These are phyloP conservation scores for Haplosporangium gracile DNA, from an alignment of 192 early-diverging fungal species.

Conservation along the genomic window DNA sequence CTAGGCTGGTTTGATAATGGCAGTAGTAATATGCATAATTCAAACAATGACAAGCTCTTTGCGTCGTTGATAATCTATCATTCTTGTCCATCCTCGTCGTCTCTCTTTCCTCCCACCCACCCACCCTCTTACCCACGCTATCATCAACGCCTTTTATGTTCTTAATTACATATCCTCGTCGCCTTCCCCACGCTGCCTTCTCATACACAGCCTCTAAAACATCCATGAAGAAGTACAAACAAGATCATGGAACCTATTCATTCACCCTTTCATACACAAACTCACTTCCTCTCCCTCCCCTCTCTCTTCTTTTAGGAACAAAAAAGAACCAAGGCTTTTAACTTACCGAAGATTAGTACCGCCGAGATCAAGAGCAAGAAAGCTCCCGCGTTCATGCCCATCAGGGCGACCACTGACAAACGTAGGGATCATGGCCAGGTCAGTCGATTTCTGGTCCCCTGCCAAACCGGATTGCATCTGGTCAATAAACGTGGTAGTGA, in stretches of 20 bases:
- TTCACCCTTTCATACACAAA: background rate
- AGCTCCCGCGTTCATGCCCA: conserved; percentile 88
- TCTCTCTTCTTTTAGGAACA: background rate
- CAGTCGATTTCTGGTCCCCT: conserved; percentile 27
- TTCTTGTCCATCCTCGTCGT: background rate
- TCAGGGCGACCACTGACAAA: conserved; percentile 86
- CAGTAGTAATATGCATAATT: background rate
- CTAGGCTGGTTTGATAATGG: background rate
- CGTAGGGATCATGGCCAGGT: conserved; percentile 88
- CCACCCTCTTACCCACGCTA: background rate
- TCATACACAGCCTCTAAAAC: no score
- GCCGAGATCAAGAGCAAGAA: conserved; percentile 95
- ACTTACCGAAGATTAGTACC: conserved; percentile 91
- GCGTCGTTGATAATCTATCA: background rate
- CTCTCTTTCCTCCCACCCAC: no score
- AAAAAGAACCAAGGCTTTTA: background rate
- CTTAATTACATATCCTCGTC: no score
- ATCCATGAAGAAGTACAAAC: background rate
- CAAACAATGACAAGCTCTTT: background rate
- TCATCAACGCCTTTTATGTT: background rate
- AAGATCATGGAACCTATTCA: background rate
- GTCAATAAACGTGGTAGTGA: conserved; percentile 60
- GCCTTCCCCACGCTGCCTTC: no score
- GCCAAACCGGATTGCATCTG: conserved; percentile 65
- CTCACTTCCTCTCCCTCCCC: background rate